These are phyloP conservation scores for Phytomonas sp. DNA, from an alignment of 208 protist genomes.

Conservation along the genomic window DNA sequence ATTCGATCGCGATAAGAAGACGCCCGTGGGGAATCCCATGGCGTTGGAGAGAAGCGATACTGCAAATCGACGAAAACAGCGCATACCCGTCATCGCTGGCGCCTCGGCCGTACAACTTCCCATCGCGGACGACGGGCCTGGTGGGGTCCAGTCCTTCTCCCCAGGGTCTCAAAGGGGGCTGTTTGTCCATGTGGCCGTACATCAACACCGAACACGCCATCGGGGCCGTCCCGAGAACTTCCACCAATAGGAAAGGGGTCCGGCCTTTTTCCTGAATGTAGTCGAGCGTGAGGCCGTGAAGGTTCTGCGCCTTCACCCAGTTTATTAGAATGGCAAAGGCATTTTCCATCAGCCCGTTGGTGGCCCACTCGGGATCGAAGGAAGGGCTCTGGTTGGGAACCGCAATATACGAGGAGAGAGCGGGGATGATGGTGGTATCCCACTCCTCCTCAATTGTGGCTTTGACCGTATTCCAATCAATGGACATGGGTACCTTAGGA, in stretches of 20 bases:
- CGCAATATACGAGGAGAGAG: conserved; percentile 82
- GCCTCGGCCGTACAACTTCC: conserved; percentile 89
- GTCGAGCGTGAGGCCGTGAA: conserved; percentile 70
- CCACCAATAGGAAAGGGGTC: conserved; percentile 82
- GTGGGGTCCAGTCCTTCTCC: conserved; percentile 80
- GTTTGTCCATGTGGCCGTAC: conserved; percentile 97
- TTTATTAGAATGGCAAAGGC: conserved; percentile 80
- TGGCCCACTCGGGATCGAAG: conserved; percentile 82
- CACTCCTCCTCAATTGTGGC: conserved; percentile 58
- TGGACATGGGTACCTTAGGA: conserved; percentile 7
- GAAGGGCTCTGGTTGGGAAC: conserved; percentile 91
- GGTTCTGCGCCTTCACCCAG: conserved; percentile 75
- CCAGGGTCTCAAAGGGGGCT: conserved; percentile 92
- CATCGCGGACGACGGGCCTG: conserved; percentile 73
- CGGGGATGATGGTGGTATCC: conserved; percentile 76
- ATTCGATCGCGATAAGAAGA: conserved; percentile 87
- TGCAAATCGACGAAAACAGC: conserved; percentile 59
- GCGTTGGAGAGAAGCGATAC: conserved; percentile 68
- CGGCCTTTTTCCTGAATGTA: conserved; percentile 57
- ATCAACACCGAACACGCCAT: conserved; percentile 79
- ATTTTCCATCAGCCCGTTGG: conserved; percentile 83
- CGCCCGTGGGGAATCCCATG: conserved; percentile 75
- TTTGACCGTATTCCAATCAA: conserved; percentile 47
- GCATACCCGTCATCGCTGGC: conserved; percentile 90
- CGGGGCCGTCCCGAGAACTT: conserved; percentile 55